Conservation (phyloP, 225 moss, liverwort and hornwort genomes). For the Pseudisothecium myosuroides region DNA sequence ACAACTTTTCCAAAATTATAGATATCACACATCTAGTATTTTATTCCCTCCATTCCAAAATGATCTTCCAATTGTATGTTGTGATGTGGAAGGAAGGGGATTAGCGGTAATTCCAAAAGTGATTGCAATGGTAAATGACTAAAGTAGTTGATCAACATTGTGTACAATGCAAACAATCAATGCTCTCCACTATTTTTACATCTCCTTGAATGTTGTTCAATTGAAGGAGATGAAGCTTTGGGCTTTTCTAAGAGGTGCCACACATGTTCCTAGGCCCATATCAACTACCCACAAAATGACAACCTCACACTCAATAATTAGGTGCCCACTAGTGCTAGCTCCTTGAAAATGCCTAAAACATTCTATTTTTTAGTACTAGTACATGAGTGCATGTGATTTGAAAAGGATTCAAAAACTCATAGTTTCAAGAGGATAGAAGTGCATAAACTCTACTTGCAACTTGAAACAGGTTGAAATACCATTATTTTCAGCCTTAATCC, state of each 20-base stretch:
- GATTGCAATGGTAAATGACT: background rate
- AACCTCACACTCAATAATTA: background rate
- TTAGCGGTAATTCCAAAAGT: accelerated
- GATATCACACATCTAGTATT: background rate
- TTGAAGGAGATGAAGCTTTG: background rate
- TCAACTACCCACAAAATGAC: background rate
- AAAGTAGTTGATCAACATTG: background rate
- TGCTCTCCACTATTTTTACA: background rate
- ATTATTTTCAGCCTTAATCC: background rate
- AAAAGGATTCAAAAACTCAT: background rate
- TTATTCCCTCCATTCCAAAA: too few relatives aligned
- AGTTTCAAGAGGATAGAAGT: background rate
- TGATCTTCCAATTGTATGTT: background rate
- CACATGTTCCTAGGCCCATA: background rate
- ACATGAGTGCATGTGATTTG: background rate
- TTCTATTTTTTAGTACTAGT: background rate
- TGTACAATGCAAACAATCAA: background rate
- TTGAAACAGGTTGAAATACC: background rate
- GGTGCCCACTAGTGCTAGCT: accelerated
- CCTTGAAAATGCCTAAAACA: background rate
- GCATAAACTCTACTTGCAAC: background rate
- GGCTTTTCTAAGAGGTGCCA: background rate
- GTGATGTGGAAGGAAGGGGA: background rate
- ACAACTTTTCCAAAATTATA: background rate
- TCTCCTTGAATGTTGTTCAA: background rate